A percentile compares a stretch with the other conserved stretches of the same genome.
These are phyloP conservation scores for Senna tora DNA, from an alignment of 306 rosid genomes.

Conservation along the genomic window DNA sequence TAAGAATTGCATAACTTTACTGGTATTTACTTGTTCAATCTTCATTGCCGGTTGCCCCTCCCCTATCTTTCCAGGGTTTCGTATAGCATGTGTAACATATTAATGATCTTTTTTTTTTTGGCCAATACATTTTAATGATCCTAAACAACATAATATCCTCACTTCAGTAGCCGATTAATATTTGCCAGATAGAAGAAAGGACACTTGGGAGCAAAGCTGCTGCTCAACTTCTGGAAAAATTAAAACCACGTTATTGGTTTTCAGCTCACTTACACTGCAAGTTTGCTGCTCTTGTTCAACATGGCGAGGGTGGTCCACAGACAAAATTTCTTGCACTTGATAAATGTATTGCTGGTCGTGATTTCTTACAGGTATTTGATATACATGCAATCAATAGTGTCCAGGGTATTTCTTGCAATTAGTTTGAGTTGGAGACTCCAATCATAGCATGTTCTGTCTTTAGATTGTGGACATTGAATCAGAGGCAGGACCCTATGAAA, in stretches of 20 bases:
- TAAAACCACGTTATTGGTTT: conserved; percentile 91
- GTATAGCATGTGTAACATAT: neutral
- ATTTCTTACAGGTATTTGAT: conserved; percentile 80
- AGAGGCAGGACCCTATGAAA: conserved; percentile 78
- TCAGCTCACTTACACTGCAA: conserved; percentile 96
- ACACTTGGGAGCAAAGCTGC: conserved; percentile 86
- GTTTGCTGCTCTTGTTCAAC: conserved; percentile 94
- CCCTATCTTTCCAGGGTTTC: neutral
- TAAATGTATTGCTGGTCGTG: conserved; percentile 76
- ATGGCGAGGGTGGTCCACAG: conserved; percentile 80
- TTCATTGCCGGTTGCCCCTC: neutral
- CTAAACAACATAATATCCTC: conserved; percentile 14
- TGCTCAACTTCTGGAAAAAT: conserved; percentile 76
- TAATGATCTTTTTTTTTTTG: too few relatives aligned
- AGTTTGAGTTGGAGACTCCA: conserved; percentile 36
- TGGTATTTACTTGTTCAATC: conserved; percentile 5
- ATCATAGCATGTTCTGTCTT: conserved; percentile 35
- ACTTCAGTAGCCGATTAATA: conserved; percentile 26
- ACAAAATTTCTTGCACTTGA: conserved; percentile 97
- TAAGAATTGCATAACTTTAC: neutral
- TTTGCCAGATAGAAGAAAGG: conserved; percentile 70
- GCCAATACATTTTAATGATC: neutral
- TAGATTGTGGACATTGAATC: conserved; percentile 86
- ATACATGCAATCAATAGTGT: conserved; percentile 15
- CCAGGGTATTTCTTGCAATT: conserved; percentile 24